Conservation (phyloP, 1,284 basidiomycete genomes). For the Microbotryum scabiosae region DNA sequence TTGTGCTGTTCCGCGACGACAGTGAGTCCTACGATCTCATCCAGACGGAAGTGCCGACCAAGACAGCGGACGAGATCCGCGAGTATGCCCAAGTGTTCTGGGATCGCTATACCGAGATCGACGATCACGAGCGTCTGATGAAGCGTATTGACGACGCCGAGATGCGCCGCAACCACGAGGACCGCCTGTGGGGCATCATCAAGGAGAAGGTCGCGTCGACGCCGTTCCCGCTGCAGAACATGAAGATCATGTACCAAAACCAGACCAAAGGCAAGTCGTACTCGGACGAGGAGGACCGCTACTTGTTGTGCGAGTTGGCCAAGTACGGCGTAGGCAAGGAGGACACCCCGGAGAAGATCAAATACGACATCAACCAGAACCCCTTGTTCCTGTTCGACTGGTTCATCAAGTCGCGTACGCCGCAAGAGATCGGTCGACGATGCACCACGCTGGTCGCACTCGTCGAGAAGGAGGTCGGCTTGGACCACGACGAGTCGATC, state of each 20-base stretch:
- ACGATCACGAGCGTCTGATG: conserved; percentile 66
- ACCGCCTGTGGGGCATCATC: conserved; percentile 44
- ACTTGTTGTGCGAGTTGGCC: conserved; percentile 80
- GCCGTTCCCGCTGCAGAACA: conserved; percentile 83
- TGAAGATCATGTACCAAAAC: conserved; percentile 86
- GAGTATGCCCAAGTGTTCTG: conserved; percentile 80
- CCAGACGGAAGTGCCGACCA: conserved; percentile 65
- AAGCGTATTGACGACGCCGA: conserved; percentile 79
- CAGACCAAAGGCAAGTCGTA: conserved; percentile 88
- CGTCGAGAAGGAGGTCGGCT: conserved; percentile 72
- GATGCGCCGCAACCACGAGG: conserved; percentile 41
- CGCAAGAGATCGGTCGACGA: conserved; percentile 79
- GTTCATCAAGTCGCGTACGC: conserved; percentile 95
- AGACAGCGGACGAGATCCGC: conserved; percentile 70
- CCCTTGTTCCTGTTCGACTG: conserved; percentile 94
- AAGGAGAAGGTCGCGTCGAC: conserved; percentile 71
- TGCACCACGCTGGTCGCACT: conserved; percentile 83
- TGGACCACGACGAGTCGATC: conserved; percentile 37
- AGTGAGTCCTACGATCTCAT: conserved; percentile 66
- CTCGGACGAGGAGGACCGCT: conserved; percentile 93
- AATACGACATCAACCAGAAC: conserved; percentile 90
- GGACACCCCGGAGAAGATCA: conserved; percentile 91
- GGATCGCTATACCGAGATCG: conserved; percentile 77
- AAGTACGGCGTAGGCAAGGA: conserved; percentile 88
- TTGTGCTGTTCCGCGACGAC: conserved; percentile 27